Evolutionary conservation across 202 grass and related monocot species (phyloP).

Genomic region (Dendrocalamus latiflorus): DNA sequence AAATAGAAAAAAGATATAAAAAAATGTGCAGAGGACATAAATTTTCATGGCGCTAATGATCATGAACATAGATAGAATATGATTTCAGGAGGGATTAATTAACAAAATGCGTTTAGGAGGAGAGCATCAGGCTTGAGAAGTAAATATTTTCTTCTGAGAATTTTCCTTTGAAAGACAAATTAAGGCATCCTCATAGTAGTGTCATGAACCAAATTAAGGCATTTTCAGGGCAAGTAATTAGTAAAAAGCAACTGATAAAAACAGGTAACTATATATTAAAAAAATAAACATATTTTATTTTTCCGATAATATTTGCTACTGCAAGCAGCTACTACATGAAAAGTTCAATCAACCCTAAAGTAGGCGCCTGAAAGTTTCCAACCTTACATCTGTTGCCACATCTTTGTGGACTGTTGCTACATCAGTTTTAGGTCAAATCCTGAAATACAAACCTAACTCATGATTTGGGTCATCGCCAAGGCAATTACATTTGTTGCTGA

Average conservation of each 20-base stretch:
- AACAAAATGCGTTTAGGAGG: background rate
- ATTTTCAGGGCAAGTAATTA: background rate
- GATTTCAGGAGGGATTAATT: background rate
- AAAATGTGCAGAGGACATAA: background rate
- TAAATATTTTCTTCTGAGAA: background rate
- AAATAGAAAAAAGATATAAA: background rate
- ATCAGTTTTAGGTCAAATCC: constrained; percentile 5
- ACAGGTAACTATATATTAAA: background rate
- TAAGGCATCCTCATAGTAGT: background rate
- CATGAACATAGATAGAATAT: background rate
- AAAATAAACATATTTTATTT: background rate
- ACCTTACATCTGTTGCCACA: background rate
- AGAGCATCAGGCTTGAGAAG: constrained; percentile 1
- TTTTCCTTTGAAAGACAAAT: background rate
- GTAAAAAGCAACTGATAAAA: background rate
- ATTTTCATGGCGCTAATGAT: background rate
- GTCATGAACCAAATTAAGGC: background rate
- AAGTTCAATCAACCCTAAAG: background rate
- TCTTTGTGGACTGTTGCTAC: background rate
- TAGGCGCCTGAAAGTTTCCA: background rate
- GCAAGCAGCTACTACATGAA: background rate
- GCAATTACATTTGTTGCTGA: background rate
- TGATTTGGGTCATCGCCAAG: background rate
- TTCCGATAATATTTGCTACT: background rate
- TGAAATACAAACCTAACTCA: background rate